These are phyloP conservation scores for Solanum dulcamara DNA, from an alignment of 257 asterid species.

Conservation along the genomic window DNA sequence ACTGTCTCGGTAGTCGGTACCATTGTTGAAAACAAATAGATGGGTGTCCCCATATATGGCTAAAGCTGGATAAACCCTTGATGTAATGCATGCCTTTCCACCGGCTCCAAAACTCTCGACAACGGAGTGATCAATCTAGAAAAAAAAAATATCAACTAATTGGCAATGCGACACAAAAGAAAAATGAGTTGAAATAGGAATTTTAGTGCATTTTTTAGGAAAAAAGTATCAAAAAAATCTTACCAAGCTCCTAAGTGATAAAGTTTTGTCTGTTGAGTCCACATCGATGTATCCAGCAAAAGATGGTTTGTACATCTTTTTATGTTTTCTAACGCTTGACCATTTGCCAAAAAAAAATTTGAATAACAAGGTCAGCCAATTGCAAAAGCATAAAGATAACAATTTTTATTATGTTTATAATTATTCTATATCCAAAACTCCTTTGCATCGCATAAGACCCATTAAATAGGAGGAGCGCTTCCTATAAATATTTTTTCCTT, in stretches of 20 bases:
- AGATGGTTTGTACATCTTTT: neutral
- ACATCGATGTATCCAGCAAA: neutral
- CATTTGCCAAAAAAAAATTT: neutral
- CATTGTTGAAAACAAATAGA: neutral
- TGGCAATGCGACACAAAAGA: neutral
- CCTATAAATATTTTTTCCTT: no score
- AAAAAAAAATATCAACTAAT: neutral
- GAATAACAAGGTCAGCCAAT: neutral
- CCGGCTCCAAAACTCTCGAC: neutral
- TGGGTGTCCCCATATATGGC: neutral
- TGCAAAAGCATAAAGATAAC: neutral
- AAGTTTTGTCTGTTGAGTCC: neutral
- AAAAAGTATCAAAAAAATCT: neutral
- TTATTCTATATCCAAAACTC: neutral
- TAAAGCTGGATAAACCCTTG: neutral
- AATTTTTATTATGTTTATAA: neutral
- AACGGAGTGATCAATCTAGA: neutral
- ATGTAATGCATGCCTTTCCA: neutral
- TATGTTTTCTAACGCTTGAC: neutral
- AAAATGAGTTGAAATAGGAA: neutral
- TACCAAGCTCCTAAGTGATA: neutral
- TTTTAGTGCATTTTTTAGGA: neutral
- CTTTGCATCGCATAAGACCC: neutral
- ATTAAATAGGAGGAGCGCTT: neutral
- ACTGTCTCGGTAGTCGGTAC: neutral